Evolutionary conservation across 352 stramenopile genomes (phyloP).

Genomic region (Phytophthora multivora): DNA sequence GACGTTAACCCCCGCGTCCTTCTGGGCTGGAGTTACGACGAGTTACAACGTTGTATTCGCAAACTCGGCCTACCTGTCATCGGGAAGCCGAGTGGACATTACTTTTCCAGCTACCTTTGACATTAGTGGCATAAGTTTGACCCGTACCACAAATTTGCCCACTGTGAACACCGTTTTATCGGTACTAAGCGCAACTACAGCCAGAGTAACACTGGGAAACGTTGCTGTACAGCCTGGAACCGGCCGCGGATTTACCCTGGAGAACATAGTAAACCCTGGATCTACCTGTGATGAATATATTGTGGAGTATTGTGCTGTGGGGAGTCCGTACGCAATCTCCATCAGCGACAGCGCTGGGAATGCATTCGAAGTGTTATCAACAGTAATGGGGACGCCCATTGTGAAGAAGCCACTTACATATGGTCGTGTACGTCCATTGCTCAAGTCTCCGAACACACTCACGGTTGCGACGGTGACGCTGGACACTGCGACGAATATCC

Average conservation of each 20-base stretch:
- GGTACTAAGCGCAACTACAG: conserved; percentile 10
- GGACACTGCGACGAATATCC: conserved; percentile 44
- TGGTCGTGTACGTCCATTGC: conserved; percentile 49
- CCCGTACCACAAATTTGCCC: conserved; percentile 35
- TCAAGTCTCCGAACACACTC: conserved; percentile 39
- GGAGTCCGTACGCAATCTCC: conserved; percentile 44
- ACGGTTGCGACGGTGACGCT: conserved; percentile 51
- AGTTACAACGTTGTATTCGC: conserved; percentile 48
- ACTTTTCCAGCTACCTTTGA: conserved; percentile 53
- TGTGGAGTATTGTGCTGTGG: conserved; percentile 58
- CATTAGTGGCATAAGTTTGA: conserved; percentile 32
- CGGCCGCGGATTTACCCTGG: conserved; percentile 46
- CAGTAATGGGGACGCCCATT: conserved; percentile 58
- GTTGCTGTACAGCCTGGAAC: conserved; percentile 37
- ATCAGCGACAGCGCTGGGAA: conserved; percentile 47
- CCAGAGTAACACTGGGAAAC: conserved; percentile 39
- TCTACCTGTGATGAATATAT: conserved; percentile 61
- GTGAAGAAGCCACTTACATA: conserved; percentile 66
- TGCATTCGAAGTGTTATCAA: conserved; percentile 44
- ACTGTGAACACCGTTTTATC: conserved; percentile 35
- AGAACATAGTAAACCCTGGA: conserved; percentile 60
- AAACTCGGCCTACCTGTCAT: conserved; percentile 49
- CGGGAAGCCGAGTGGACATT: conserved; percentile 40
- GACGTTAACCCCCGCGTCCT: conserved; percentile 44
- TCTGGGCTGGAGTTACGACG: conserved; percentile 48